These are phyloP conservation scores for Phlyctochytrium bullatum DNA, from an alignment of 192 early-diverging fungal species.

Conservation along the genomic window DNA sequence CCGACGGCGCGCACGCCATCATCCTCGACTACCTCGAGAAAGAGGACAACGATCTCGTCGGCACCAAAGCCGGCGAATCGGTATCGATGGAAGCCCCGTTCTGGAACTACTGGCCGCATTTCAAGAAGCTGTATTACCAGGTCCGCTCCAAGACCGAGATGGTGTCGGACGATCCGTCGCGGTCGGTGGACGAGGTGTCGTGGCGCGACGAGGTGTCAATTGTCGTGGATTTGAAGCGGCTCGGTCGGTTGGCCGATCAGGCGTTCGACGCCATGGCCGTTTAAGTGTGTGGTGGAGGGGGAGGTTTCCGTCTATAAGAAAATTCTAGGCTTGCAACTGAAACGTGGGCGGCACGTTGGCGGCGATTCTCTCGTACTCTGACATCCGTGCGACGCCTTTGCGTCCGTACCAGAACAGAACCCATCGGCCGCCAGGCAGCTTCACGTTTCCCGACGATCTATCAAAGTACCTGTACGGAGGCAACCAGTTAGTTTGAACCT, in stretches of 20 bases:
- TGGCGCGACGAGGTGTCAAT: slow-evolving; percentile 28
- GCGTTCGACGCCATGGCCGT: slow-evolving; percentile 35
- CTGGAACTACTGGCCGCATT: slow-evolving; percentile 36
- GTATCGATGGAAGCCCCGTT: slow-evolving; percentile 37
- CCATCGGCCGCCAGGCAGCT: no score
- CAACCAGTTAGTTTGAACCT: no score
- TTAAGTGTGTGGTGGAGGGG: no score
- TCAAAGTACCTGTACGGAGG: no score
- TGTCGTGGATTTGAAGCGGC: slow-evolving; percentile 10
- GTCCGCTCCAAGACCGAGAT: slow-evolving; percentile 17
- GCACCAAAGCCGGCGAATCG: slow-evolving; percentile 10
- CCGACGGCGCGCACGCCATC: slow-evolving; percentile 32
- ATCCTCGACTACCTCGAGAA: slow-evolving; percentile 33
- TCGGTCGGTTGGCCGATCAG: slow-evolving; percentile 25
- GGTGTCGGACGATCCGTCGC: slow-evolving; percentile 10
- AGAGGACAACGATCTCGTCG: slow-evolving; percentile 18
- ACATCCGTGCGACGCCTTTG: no score
- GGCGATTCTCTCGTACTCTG: no score
- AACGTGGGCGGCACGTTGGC: no score
- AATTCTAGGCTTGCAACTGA: no score
- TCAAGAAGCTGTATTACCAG: slow-evolving; percentile 40
- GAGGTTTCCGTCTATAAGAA: no score
- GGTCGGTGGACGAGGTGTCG: slow-evolving; percentile 20
- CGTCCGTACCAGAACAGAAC: no score
- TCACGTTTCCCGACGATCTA: no score